Evolutionary conservation across 805 yeast genomes (phyloP), one percentile per base, ranked within the genome.

Genomic region (Grigorovia jiainica): DNA sequence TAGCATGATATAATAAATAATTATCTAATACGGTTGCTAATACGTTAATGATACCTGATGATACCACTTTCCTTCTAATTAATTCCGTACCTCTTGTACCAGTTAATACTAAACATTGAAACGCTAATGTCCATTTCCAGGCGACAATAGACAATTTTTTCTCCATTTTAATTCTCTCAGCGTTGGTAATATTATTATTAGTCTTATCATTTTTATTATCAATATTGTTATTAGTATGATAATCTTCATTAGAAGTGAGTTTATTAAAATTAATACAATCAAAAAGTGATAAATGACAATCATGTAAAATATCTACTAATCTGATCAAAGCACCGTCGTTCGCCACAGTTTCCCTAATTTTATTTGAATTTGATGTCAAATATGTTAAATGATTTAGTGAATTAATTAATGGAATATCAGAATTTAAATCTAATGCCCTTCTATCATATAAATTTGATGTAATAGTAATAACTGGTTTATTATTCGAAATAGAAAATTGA

Each of bases 41-140:
- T 3, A 90, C 77, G 1, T 97, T 96, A 32, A 92, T 73, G 46
- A 87, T 79, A 4, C 97, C 97, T 1, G 97, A 95, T 47, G 83
- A 79, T 8, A 87, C 96, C 7, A 92, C 84, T 53, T 87, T 78
- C 51, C 81, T 79, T 40, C 98, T 71, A 38, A 89, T 85, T 40
- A 70, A 66, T 60, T 89, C 97, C 1, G 94, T 79, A 19, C 98
- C 98, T 50, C 97, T 72, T 1, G 97, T 87, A 11, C 97, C 96
- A 16, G 90, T 78, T 43, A 87, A 72, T 1, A 90, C 95, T 43
- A 90, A 66, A 58, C 97, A 89, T 66, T 90, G 98, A 56, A 92
- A 79, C 0, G 97, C 85, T 42, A 90, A 66, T 5, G 95, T 85
- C 98, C 98, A 90, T 65, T 90, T 90, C 96, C 96, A 90, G 0